Base-by-base conservation (phyloP, 2,329 filamentous ascomycete genomes). In the Sporothrix inflata region DNA sequence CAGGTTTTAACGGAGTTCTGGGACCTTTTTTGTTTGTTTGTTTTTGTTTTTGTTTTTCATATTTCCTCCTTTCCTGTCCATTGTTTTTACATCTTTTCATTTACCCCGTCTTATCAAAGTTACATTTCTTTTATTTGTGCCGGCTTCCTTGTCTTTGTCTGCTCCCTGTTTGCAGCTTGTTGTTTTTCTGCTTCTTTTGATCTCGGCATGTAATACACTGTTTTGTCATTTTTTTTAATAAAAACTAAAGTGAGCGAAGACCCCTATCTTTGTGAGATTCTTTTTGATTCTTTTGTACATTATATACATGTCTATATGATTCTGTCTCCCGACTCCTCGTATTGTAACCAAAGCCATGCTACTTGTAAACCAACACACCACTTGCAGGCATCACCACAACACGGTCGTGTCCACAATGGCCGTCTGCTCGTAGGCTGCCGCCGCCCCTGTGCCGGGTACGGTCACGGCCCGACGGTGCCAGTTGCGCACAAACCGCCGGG, bases 401-500 rank as follows among this genome's bases (percentile, higher is more conserved):
- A 76, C 76, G 9, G 77, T 75, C 4, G 77, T 76, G 69, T 80
- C 75, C 14, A 80, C 75, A n/a, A 76, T 49, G 69, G 78, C 74
- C 0, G 67, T 70, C 70, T 63, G 51, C 73, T 76, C 73, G 73
- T 63, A 40, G 61, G 76, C 45, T 11, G 63, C 49, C 19, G 57
- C 61, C 30, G 24, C 42, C 24, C n/a, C 34, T 11, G 19, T 19
- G 45, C 57, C 16, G 2, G 77, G 79, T 77, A 65, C 77, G 74
- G 45, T 24, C 2, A 85, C 75, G 71, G 79, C 77, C 71, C 82
- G 78, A 30, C 80, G 79, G 75, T 85, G 83, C 83, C 83, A 85
- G 69, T 75, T 73, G 73, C 84, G 79, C 40, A 84, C 83, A 74
- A 87, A 87, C 70, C 85, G 81, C 70, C 82, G 83, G 24, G 88